Evolutionary conservation across 345 rosid species (phyloP), one percentile per base, ranked within the genome.

Genomic region (Reutealis trisperma): DNA sequence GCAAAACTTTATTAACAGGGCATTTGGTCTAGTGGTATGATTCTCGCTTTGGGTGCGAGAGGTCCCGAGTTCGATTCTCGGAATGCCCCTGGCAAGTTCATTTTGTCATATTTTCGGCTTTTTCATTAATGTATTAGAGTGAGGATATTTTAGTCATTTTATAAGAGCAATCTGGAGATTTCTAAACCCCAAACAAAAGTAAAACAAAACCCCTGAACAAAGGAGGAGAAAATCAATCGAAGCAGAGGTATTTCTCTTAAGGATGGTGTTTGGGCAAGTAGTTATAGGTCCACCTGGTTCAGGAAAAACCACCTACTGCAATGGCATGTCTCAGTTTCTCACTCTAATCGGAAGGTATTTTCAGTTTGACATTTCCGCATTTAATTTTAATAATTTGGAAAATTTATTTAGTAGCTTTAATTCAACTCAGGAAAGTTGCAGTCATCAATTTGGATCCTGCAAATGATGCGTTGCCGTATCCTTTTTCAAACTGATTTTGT

Each of bases 251-350:
- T n/a, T 6, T 14, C 12, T 34, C 15, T 1, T 1, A 47, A 60
- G 6, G 58, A 92, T 91, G 97, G 97, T 87, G 80, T 96, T 88
- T 79, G 98, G 99, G 47, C 98, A 94, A 84, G 91, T 94, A 65
- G 97, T 94, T 25, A 91, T 94, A 16, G 99, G 98, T 72, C 99
- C 98, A 15, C 97, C 98, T 22, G 97, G 98, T 34, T 91, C 98
- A 2, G 98, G 99, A n/a, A 96, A 96, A 84, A 91, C 98, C 44
- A 96, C 97, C 63, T 96, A 89, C 81, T 96, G 99, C 85, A 94
- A 94, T 82, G 99, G 97, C 81, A 92, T 94, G 99, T 92, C 97
- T 80, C 97, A 96, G 84, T 96, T 91, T 88, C 95, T 92, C 74
- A 70, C 80, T 61, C 97, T 96, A 65, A 87, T 94, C 18, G 97